Percentiles rank a stretch among this genome's conserved stretches.
These are phyloP conservation scores for Podosphaera leucotricha DNA, from an alignment of 2,329 filamentous ascomycete genomes.

Conservation along the genomic window DNA sequence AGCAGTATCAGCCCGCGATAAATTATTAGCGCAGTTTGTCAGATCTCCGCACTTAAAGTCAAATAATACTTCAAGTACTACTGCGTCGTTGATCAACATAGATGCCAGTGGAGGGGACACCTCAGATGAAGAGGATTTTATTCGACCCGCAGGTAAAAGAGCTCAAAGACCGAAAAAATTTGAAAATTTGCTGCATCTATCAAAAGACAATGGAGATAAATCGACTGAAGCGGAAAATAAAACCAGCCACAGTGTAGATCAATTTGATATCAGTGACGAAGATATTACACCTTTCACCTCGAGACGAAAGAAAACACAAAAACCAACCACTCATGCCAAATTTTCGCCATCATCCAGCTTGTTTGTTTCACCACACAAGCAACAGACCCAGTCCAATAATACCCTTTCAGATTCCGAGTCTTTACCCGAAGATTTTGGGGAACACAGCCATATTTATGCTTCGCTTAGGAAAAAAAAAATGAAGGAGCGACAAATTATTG, in stretches of 20 bases:
- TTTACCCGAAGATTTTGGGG: conserved; percentile 19
- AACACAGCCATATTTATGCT: conserved; percentile 41
- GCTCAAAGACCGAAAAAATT: conserved; percentile 24
- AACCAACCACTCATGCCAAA: conserved; percentile 7
- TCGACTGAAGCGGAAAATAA: conserved; percentile 16
- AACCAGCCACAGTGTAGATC: conserved; percentile 14
- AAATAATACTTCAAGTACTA: neutral
- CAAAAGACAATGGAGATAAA: conserved; percentile 22
- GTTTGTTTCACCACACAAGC: conserved; percentile 19
- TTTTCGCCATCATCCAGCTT: conserved; percentile 15
- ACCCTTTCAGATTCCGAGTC: conserved; percentile 18
- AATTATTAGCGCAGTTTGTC: conserved; percentile 4
- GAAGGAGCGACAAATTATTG: conserved; percentile 46
- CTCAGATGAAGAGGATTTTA: conserved; percentile 22
- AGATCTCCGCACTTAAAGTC: conserved; percentile 1
- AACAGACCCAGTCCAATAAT: conserved; percentile 9
- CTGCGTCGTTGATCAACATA: neutral
- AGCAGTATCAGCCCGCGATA: conserved; percentile 7
- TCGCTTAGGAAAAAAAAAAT: conserved; percentile 51
- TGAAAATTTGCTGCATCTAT: conserved; percentile 10
- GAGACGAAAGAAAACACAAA: conserved; percentile 11
- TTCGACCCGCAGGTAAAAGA: conserved; percentile 36
- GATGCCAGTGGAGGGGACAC: neutral
- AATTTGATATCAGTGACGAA: conserved; percentile 5
- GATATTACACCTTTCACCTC: conserved; percentile 8